phyloP scores from a whole-genome alignment of 768 basidiomycete genomes.

The Mycena galopus region DNA sequence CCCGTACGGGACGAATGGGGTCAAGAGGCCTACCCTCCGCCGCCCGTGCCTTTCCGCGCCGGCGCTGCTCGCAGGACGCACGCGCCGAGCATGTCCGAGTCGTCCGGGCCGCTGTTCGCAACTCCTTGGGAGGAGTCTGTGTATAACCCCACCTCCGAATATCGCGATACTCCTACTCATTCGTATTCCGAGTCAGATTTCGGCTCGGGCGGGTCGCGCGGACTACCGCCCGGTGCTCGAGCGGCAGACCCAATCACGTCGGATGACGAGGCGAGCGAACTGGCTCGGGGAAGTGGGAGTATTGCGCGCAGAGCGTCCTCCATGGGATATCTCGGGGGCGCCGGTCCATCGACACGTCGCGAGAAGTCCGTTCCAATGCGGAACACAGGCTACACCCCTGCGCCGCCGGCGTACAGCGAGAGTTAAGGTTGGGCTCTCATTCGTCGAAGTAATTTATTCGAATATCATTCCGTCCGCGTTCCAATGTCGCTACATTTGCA shows the following conservation, averaged over 20 bases:
- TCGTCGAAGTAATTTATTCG: too few relatives aligned
- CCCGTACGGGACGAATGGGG: constrained; percentile 31
- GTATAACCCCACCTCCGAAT: too few relatives aligned
- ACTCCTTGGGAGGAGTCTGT: too few relatives aligned
- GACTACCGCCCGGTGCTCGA: not conserved
- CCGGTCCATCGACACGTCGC: not conserved
- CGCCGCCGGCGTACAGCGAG: constrained; percentile 27
- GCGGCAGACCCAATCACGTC: not conserved
- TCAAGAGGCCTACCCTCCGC: not conserved
- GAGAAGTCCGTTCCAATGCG: constrained; percentile 22
- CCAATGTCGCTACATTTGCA: too few relatives aligned
- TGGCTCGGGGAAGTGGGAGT: constrained; percentile 9
- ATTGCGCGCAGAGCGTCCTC: constrained; percentile 2
- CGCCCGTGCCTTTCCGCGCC: constrained; percentile 22
- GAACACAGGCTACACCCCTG: constrained; percentile 7
- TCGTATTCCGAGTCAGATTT: too few relatives aligned
- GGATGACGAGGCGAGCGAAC: constrained; percentile 2
- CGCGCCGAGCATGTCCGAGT: not conserved
- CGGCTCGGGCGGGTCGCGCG: too few relatives aligned
- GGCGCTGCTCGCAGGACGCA: not conserved
- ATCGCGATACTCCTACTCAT: too few relatives aligned
- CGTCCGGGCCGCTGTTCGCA: constrained; percentile 8
- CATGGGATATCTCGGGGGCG: not conserved
- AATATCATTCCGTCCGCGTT: too few relatives aligned
- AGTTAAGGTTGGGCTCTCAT: too few relatives aligned